A percentile compares a stretch with the other conserved stretches of the same genome.
These are phyloP conservation scores for Aureobasidium vineae DNA, from an alignment of 2,329 filamentous ascomycete genomes.

Conservation along the genomic window DNA sequence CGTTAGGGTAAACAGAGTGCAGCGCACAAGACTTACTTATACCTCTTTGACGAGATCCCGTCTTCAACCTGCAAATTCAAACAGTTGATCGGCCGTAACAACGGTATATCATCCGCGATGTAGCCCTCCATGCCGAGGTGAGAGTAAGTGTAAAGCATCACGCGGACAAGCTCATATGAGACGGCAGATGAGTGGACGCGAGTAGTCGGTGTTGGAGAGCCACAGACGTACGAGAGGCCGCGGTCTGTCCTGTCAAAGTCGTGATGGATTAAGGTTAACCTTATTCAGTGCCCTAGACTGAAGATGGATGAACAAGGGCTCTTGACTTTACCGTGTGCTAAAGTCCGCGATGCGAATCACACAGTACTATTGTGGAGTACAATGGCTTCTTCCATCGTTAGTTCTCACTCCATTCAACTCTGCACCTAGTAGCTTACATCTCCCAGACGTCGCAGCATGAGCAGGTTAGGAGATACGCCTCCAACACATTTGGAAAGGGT, in stretches of 20 bases:
- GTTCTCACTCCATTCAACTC: neutral
- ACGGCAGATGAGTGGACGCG: neutral
- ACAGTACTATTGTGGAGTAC: neutral
- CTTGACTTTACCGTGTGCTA: neutral
- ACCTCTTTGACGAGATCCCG: neutral
- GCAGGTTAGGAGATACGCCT: too few species aligned
- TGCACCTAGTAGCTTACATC: neutral
- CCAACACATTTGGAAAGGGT: neutral
- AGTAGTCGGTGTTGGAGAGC: neutral
- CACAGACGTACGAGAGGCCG: neutral
- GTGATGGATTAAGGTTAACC: neutral
- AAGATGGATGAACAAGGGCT: neutral
- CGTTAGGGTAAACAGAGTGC: neutral
- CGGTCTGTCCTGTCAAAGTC: slow-evolving; percentile 14
- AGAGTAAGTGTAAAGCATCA: neutral
- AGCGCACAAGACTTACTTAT: slow-evolving; percentile 5
- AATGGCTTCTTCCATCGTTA: neutral
- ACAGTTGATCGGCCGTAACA: slow-evolving; percentile 12
- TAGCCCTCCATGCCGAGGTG: neutral
- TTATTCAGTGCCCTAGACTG: neutral
- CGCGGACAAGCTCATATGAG: slow-evolving; percentile 5
- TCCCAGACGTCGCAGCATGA: neutral
- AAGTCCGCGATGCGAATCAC: neutral
- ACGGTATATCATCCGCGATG: neutral
- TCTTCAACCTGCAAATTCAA: neutral